Conservation (phyloP, 2,329 filamentous ascomycete species). For the Helminthosporium solani region DNA sequence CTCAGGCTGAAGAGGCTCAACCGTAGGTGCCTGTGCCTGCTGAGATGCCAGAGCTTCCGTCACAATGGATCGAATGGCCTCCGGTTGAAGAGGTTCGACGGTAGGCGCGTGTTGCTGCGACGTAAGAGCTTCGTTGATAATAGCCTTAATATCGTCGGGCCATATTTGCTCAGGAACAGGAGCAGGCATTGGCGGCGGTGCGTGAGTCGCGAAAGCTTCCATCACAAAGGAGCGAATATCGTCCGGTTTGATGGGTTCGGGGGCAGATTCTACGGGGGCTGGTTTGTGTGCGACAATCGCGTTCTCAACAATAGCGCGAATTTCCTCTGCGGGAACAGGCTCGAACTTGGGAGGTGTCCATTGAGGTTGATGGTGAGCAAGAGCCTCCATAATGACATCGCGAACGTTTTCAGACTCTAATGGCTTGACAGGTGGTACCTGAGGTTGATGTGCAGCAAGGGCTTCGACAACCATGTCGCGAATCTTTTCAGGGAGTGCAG, state of each 20-base stretch:
- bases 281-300: conserved; percentile 56
- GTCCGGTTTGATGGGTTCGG: conserved; percentile 28
- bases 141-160: conserved; percentile 53
- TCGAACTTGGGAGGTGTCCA: conserved; percentile 27
- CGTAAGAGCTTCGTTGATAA: conserved; percentile 62
- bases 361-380: conserved; percentile 24
- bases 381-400: conserved; percentile 26
- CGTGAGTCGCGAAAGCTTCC: conserved; percentile 33
- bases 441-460: conserved; percentile 52
- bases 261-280: conserved; percentile 13
- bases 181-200: conserved; percentile 24
- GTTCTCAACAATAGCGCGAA: conserved; percentile 61
- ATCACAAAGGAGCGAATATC: conserved; percentile 31
- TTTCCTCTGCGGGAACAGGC: conserved; percentile 65
- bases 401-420: conserved; percentile 19
- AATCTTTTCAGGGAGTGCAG: conserved; percentile 68
- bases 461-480: conserved; percentile 60
- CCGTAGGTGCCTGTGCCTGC: conserved; percentile 7
- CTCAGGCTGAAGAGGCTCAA: conserved; percentile 26
- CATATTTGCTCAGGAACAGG: conserved; percentile 32
- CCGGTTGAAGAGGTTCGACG: conserved; percentile 47
- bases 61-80: conserved; percentile 63
- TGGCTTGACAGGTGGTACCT: conserved; percentile 12
- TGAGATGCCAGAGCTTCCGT: conserved; percentile 61
- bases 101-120: conserved; percentile 29